Evolutionary conservation across 208 protist genomes (phyloP), one percentile per base, ranked within the genome.

Genomic region (Leptomonas pyrrhocoris): DNA sequence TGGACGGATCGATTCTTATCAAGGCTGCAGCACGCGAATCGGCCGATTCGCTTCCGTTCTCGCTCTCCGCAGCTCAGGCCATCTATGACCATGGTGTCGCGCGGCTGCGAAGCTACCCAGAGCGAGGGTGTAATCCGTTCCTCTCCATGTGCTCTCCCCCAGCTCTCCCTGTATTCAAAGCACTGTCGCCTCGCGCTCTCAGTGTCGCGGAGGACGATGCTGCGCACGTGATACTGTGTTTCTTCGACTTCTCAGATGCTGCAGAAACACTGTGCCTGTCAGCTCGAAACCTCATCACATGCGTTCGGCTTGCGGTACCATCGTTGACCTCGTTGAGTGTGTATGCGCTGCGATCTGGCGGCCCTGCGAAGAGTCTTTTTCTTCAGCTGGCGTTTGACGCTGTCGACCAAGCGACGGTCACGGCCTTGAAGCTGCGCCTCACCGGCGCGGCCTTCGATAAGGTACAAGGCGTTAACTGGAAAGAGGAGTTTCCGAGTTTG

Each of bases 271-370:
- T 81, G 12, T 58, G 79, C 31, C 86, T 88, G 67, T 50, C 77
- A 3, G 77, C 59, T 11, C 77, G 89, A 3, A 95, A 92, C 68
- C 28, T 94, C 2, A 61, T 95, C 67, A 80, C 79, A 27, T 77
- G 74, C 51, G 28, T 95, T 43, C 83, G 86, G 15, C 77, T 90
- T 25, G 66, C 74, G 2, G 55, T 62, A 51, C 81, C 88, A 2
- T 68, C 64, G 11, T 75, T 82, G 23, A 81, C 48, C 0, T 28
- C 68, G 0, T 61, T 93, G 60, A 42, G 38, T 2, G 57, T 95
- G 43, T 83, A 81, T 55, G 81, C 78, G 16, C 36, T 93, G 49
- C 86, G 85, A 8, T 31, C 78, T 28, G 84, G 73, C 25, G 66
- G 84, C 18, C 55, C 68, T 11, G 70, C 38, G 27, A 73, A 67